These are phyloP conservation scores for Tolypocladium pustulatum DNA, from an alignment of 2,329 filamentous ascomycete species.

Conservation along the genomic window DNA sequence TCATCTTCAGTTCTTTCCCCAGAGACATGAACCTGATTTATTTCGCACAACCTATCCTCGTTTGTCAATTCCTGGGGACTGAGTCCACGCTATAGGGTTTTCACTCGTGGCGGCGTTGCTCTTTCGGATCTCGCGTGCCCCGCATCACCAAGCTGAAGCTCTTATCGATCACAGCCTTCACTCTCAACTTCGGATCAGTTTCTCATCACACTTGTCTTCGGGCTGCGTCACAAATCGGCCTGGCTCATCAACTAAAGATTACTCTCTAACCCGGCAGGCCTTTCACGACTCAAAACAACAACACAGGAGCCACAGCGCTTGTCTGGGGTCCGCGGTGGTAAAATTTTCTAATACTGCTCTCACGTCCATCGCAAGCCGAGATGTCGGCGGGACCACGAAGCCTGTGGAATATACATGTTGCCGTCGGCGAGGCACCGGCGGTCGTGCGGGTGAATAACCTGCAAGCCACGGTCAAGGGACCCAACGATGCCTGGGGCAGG, in stretches of 20 bases:
- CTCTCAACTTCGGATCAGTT: background rate
- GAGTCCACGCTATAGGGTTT: background rate
- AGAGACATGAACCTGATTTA: no score
- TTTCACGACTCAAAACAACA: background rate
- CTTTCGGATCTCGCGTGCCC: background rate
- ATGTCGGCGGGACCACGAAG: constrained; percentile 13
- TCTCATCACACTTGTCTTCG: background rate
- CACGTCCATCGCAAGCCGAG: background rate
- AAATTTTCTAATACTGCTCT: background rate
- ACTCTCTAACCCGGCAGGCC: background rate
- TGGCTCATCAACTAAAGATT: background rate
- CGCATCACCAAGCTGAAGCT: background rate
- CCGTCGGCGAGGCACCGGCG: constrained; percentile 23
- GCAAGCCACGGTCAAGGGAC: constrained; percentile 42
- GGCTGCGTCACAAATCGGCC: background rate
- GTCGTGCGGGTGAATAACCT: constrained; percentile 53
- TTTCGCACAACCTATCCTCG: background rate
- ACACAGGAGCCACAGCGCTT: no score
- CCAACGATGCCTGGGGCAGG: constrained; percentile 60
- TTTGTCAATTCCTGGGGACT: background rate
- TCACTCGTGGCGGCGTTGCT: background rate
- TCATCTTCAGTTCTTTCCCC: background rate
- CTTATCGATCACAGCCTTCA: background rate
- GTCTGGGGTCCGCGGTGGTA: background rate
- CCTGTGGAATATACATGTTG: constrained; percentile 12